These are phyloP conservation scores for Aspergillus cristatus DNA, from an alignment of 495 filamentous ascomycete species.

Conservation along the genomic window DNA sequence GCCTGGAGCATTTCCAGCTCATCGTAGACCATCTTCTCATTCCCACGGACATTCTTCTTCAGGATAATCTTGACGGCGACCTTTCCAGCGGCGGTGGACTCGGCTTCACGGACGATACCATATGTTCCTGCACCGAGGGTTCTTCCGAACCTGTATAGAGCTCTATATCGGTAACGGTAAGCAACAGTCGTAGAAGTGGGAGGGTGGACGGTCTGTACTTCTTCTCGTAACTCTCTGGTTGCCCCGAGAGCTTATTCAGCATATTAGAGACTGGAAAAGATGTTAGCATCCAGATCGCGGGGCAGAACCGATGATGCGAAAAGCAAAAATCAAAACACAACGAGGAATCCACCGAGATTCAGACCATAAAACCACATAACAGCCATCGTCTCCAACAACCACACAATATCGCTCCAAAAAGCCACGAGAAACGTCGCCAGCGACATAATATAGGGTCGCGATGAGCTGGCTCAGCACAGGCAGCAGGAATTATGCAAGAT, in stretches of 20 bases:
- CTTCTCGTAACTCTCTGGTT: constrained; percentile 97
- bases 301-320: not conserved
- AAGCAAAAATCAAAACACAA: not conserved
- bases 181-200: constrained; percentile 6
- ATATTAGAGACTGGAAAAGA: constrained; percentile 65
- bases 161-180: constrained; percentile 41
- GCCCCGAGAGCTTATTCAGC: constrained; percentile 95
- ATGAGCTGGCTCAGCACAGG: constrained; percentile 5
- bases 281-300: constrained; percentile 20
- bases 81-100: constrained; percentile 63
- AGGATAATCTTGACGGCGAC: constrained; percentile 98
- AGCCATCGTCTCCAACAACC: constrained; percentile 4
- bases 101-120: constrained; percentile 94
- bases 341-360: not conserved
- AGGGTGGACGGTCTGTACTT: constrained; percentile 52
- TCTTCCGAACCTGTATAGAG: constrained; percentile 82
- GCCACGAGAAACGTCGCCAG: constrained; percentile 3
- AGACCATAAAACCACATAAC: constrained; percentile 11
- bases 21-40: constrained; percentile 97
- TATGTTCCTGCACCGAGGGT: constrained; percentile 97
- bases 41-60: constrained; percentile 98
- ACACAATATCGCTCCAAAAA: constrained; percentile 5
- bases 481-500: constrained; percentile 10
- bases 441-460: constrained; percentile 6
- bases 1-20: constrained; percentile 87